Evolutionary conservation across 129 eudicot species (phyloP), one percentile per base, ranked within the genome.

Genomic region (Pulicaria dysenterica): DNA sequence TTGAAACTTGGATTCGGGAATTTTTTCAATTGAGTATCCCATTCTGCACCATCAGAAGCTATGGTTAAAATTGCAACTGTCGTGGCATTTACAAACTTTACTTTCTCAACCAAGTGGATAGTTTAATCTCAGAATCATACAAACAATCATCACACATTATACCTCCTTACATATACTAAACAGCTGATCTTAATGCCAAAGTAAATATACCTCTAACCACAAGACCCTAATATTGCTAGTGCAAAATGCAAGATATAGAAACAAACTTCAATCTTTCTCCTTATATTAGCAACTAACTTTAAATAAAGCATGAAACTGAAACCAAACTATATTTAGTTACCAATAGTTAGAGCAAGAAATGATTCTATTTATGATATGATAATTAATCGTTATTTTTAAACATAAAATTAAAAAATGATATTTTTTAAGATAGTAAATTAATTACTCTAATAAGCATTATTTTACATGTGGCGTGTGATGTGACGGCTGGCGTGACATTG

Each of bases 1-100:
- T 66, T 73, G 66, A 81, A 91, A 88, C 60, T 80, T 87, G 43
- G 95, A 87, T 70, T 85, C 95, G 0, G 89, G 91, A 69, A 91
- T 73, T 66, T 85, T 87, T 69, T 85, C 93, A 16, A 90, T 64
- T 63, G 83, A 62, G 82, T 83, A 87, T 50, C 95, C 97, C 58
- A 83, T 67, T 72, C 97, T 91, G 87, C 73, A 61, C 41, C 70
- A 77, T 16, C 17, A 77, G 10, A 67, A 70, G 42, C 31, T 5
- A 24, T 12, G 19, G 19, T 73, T 58, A 79, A 7, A 49, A 37
- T 47, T 45, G 2, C 44, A 43, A 45, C 48, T 13, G 31, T 58
- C 47, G 7, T 67, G 59, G 31, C 45, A 67, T 10, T 44, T 70
- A 57, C 19, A 7, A 51, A 14, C 7, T 5, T 67, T 36, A 46